Conservation (phyloP, 441 rosid species). For the Syzygium syzygioides region DNA sequence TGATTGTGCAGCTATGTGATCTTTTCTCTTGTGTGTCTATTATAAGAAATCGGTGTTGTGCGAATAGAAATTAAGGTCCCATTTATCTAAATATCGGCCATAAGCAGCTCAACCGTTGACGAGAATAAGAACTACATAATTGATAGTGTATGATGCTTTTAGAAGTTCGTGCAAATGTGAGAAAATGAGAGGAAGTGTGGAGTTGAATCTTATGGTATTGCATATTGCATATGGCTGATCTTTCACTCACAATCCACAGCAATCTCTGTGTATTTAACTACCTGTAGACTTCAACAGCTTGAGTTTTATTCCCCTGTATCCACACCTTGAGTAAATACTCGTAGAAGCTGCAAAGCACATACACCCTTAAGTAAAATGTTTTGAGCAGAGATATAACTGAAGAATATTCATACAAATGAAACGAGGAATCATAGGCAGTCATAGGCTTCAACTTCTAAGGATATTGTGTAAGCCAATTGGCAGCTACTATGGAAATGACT, state of each 20-base stretch:
- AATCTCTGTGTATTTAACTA: not conserved
- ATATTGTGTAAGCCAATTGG: not conserved
- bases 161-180: not conserved
- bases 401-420: not conserved
- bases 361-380: not conserved
- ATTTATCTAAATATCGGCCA: not conserved
- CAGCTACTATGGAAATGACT: not conserved
- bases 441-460: not conserved
- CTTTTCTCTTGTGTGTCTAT: not conserved
- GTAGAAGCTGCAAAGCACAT: not conserved
- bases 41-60: not conserved
- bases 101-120: not conserved
- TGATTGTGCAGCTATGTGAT: not conserved
- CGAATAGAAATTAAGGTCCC: not conserved
- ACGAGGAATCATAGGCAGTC: not conserved
- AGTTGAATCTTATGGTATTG: not conserved
- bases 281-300: not conserved
- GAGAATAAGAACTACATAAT: not conserved
- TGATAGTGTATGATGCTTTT: not conserved
- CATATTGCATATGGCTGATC: not conserved
- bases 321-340: slow-evolving; percentile 3
- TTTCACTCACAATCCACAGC: not conserved
- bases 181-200: not conserved
- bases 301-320: slow-evolving; percentile 4
- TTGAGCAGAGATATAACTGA: not conserved